Conservation (phyloP, 2,329 filamentous ascomycete genomes). For the Xylaria sp. region DNA sequence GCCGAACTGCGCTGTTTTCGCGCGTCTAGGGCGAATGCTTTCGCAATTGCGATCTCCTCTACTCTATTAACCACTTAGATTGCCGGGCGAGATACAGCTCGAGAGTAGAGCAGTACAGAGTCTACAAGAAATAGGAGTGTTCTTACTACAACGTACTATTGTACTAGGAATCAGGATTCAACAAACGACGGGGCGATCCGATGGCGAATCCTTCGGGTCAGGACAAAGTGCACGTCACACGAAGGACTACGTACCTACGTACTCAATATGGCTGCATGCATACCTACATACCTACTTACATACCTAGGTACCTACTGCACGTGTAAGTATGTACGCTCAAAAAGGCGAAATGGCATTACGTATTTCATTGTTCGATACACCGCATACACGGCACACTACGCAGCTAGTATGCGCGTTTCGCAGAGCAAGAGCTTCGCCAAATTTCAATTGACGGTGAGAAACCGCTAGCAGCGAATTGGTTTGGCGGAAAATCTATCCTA, state of each 20-base stretch:
- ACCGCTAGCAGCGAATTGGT: background rate
- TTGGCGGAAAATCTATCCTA: background rate
- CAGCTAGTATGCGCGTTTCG: background rate
- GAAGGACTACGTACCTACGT: background rate
- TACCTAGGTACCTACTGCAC: no score
- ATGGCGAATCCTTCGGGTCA: slow-evolving; percentile 11
- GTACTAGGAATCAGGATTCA: background rate
- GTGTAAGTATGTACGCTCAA: no score
- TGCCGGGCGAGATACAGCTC: no score
- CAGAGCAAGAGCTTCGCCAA: background rate
- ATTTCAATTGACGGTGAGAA: background rate
- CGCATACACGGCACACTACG: background rate
- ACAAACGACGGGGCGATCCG: slow-evolving; percentile 5
- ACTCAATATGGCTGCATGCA: slow-evolving; percentile 8
- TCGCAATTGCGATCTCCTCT: no score
- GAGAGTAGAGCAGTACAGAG: no score
- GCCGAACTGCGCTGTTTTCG: no score
- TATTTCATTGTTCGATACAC: background rate
- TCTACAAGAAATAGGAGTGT: background rate
- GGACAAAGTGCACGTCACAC: slow-evolving; percentile 12
- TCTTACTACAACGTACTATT: background rate
- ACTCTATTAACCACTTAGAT: background rate
- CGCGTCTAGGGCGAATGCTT: background rate
- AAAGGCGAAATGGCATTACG: background rate
- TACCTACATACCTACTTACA: no score